Evolutionary conservation across 2,329 filamentous ascomycete species (phyloP), one percentile per base, ranked within the genome.

Genomic region (Pseudogymnoascus verrucosus): DNA sequence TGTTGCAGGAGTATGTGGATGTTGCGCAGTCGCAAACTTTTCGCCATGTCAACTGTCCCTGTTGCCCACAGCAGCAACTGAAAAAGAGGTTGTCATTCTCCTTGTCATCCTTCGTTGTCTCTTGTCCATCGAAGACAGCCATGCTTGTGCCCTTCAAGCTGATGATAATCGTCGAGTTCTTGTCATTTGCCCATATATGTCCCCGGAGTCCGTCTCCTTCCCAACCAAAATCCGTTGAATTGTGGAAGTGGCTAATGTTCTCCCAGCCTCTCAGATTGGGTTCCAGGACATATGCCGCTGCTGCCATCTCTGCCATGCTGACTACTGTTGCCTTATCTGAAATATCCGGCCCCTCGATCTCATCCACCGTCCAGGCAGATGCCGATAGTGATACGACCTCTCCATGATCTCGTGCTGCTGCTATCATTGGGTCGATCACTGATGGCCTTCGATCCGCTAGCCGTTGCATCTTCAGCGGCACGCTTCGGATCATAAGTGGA

Each of bases 21-120:
- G 89, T 90, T 66, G 92, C 91, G 74, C 95, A 99, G 74, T 96
- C 89, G 76, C 95, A 99, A 63, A 96, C 92, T 73, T 96, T 89
- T 65, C 90, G 88, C 88, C 92, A 97, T 14, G 92, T 86, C 78
- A 88, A 92, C 67, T 92, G 91, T 0, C 93, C 92, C 70, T 96
- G 93, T 76, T 97, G 92, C 3, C 87, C 95, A 76, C 95, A 99
- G 76, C 95, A 99, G 78, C 95, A 99, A 73, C 93, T 96, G 78
- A 97, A 97, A 76, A 96, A 96, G 8, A 99, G 81, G 73, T 99
- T 99, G 76, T 99, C 95, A 74, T 98, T 99, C 71, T 93, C 81
- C 78, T 99, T 99, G 78, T 99, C 95, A 69, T 96, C 96, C 26
- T 92, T 96, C 0, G 93, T 98, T 1, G 95, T 98, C 61, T 93